phyloP scores from a whole-genome alignment of 1,284 basidiomycete genomes.

The Clitocybe nebularis region DNA sequence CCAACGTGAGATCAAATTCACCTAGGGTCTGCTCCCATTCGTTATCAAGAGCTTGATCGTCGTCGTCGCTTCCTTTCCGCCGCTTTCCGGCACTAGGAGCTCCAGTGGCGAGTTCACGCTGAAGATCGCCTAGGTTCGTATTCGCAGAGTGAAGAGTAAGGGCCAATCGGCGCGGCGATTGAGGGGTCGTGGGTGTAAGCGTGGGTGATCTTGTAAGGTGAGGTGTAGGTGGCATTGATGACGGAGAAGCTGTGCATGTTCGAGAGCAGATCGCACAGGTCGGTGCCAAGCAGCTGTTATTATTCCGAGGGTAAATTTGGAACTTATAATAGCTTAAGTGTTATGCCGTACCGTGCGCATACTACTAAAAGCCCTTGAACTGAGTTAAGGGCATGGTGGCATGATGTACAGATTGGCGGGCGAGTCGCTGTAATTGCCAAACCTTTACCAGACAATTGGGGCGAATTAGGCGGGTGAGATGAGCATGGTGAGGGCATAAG shows the following conservation, averaged over 20 bases:
- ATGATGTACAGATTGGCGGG: slow-evolving; percentile 22
- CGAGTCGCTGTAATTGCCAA: slow-evolving; percentile 3
- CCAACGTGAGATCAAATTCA: slow-evolving; percentile 20
- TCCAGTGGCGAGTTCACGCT: background rate
- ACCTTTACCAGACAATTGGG: background rate
- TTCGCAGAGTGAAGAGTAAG: slow-evolving; percentile 25
- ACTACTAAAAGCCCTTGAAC: slow-evolving; percentile 14
- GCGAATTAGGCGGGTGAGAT: background rate
- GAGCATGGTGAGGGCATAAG: slow-evolving; percentile 2
- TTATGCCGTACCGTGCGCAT: slow-evolving; percentile 19
- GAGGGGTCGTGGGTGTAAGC: slow-evolving; percentile 18
- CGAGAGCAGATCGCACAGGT: slow-evolving; percentile 32
- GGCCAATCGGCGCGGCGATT: slow-evolving; percentile 22
- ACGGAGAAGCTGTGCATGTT: slow-evolving; percentile 25
- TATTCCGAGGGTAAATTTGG: background rate
- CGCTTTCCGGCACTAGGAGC: slow-evolving; percentile 20
- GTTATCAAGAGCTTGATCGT: slow-evolving; percentile 10
- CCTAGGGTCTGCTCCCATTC: slow-evolving; percentile 9
- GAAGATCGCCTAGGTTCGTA: slow-evolving; percentile 17
- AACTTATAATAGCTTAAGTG: background rate
- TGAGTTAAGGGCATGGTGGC: slow-evolving; percentile 24
- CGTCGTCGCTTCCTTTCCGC: slow-evolving; percentile 23
- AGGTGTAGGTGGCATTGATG: slow-evolving; percentile 30
- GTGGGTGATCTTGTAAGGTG: slow-evolving; percentile 29
- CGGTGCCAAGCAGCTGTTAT: slow-evolving; percentile 24